Evolutionary conservation across 352 stramenopile genomes (phyloP).

Genomic region (Lagenidium giganteum): DNA sequence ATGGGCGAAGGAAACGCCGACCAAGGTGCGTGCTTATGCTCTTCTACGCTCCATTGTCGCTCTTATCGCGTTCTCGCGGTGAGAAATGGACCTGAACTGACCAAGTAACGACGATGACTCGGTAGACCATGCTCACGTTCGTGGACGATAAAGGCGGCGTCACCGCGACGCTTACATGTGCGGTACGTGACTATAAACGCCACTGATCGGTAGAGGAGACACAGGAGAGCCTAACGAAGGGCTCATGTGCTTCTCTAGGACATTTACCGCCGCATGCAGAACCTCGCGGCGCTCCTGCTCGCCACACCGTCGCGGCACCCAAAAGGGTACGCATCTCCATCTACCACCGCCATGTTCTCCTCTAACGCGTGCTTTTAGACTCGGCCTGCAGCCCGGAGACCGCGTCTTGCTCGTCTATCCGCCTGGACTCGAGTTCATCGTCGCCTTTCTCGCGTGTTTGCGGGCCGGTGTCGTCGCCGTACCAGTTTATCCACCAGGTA

Average conservation of each 20-base stretch:
- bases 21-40: constrained; percentile 28
- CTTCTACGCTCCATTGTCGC: not conserved
- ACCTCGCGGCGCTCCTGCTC: constrained; percentile 58
- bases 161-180: constrained; percentile 46
- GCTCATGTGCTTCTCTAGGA: constrained; percentile 29
- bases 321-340: constrained; percentile 45
- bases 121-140: constrained; percentile 72
- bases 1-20: constrained; percentile 69
- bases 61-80: not conserved
- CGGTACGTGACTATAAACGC: constrained; percentile 22
- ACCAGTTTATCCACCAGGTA: constrained; percentile 80
- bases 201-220: not conserved
- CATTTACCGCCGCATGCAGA: constrained; percentile 58
- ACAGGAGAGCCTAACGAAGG: not conserved
- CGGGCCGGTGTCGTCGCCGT: constrained; percentile 92
- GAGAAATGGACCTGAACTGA: constrained; percentile 5
- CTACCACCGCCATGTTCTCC: not conserved
- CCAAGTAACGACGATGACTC: not conserved
- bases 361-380: constrained; percentile 19
- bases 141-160: constrained; percentile 60
- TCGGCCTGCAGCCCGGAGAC: constrained; percentile 61
- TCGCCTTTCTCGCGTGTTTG: constrained; percentile 96
- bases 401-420: constrained; percentile 96
- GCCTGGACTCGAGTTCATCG: constrained; percentile 96
- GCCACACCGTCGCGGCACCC: constrained; percentile 38